Percentiles rank a stretch among this genome's conserved stretches.
phyloP scores from a whole-genome alignment of 768 basidiomycete genomes.

The Nidula microcarpa region DNA sequence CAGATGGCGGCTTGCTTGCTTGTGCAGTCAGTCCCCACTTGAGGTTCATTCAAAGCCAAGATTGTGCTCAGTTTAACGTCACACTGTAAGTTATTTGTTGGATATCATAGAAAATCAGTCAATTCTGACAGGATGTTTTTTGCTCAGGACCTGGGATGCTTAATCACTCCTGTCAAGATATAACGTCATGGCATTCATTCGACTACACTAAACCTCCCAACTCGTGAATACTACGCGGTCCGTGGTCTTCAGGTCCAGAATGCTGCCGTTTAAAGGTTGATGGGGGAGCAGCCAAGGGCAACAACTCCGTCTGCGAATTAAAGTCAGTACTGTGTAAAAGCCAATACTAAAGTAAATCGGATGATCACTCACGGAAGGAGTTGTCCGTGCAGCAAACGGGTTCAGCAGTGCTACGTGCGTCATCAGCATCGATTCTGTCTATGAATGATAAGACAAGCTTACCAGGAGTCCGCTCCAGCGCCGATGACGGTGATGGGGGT shows the following conservation, averaged over 20 bases:
- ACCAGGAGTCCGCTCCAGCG: not conserved
- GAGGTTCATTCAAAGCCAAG: too few relatives aligned
- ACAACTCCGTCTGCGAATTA: not conserved
- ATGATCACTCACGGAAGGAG: not conserved
- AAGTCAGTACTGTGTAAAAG: not conserved
- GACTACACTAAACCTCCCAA: not conserved
- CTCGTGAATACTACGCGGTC: not conserved
- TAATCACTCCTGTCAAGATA: too few relatives aligned
- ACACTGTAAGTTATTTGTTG: too few relatives aligned
- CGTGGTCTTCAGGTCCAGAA: too few relatives aligned
- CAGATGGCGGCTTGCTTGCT: too few relatives aligned
- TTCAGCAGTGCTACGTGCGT: not conserved
- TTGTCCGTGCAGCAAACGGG: not conserved
- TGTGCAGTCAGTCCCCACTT: too few relatives aligned
- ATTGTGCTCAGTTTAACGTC: too few relatives aligned
- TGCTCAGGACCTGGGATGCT: too few relatives aligned
- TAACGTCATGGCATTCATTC: too few relatives aligned
- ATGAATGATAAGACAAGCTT: not conserved
- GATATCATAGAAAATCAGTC: too few relatives aligned
- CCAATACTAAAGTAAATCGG: not conserved
- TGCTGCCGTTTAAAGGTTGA: not conserved
- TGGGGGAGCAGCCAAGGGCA: not conserved
- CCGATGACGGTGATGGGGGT: slow-evolving; percentile 1
- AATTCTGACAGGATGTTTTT: too few relatives aligned
- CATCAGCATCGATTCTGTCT: not conserved